Evolutionary conservation across 257 asterid species (phyloP).

Genomic region (Plantago elongata): DNA sequence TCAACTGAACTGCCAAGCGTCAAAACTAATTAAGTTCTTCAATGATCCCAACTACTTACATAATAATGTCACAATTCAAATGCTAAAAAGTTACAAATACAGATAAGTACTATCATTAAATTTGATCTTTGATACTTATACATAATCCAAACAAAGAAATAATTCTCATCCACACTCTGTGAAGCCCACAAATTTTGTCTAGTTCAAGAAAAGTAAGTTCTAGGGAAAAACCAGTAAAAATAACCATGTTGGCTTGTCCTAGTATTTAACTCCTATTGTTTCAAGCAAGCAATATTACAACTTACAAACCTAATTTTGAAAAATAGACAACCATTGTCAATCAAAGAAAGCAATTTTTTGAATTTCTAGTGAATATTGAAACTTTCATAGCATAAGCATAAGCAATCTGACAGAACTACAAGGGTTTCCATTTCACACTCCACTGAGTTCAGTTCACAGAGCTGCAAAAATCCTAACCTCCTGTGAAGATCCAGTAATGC

Average conservation of each 20-base stretch:
- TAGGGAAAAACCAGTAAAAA: neutral
- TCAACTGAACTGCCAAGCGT: conserved; percentile 18
- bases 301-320: no score
- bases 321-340: no score
- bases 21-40: neutral
- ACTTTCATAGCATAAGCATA: no score
- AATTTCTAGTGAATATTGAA: no score
- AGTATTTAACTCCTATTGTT: neutral
- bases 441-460: no score
- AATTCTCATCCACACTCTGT: conserved; percentile 6
- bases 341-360: no score
- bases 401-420: no score
- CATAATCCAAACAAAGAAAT: neutral
- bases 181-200: neutral
- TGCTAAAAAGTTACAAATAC: neutral
- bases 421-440: no score
- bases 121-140: no score
- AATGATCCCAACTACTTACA: conserved; percentile 2
- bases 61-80: conserved; percentile 3
- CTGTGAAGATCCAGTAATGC: neutral
- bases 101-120: neutral
- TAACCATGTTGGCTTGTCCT: neutral
- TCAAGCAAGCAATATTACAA: no score
- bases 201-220: neutral
- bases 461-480: neutral